Base-by-base conservation (phyloP, 1,284 basidiomycete genomes). In the Ceratobasidium sp. region DNA sequence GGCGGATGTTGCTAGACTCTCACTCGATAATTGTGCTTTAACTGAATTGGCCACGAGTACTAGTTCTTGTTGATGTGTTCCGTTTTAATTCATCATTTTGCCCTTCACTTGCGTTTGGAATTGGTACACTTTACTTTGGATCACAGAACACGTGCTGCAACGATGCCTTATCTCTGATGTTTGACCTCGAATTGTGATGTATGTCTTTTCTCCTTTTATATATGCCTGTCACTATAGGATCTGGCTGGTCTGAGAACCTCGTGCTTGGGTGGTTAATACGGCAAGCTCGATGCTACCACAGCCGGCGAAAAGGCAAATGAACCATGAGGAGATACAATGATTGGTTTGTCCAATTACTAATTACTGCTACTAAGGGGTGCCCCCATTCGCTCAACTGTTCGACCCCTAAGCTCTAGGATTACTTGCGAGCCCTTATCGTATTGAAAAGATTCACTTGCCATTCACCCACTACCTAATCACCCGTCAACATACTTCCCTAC, bases 1-100 rank as follows among this genome's bases (percentile, higher is more conserved):
- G 87, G 89, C 64, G 88, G 91, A 64, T 94, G 93, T 84, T 95
- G 92, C 86, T 89, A 82, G 83, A 78, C 75, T 75, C 21, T n/a
- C 47, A 23, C 32, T 44, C 30, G 43, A 28, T 23, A 26, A 55
- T 44, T 32, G 14, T 21, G 30, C 26, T 26, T 66, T 26, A 49
- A 38, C 46, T 30, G 28, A 59, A 43, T 30, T 66, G 38, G 41
- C 41, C 38, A 41, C 55, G 52, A 69, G 52, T 57, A 43, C 8
- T 69, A 52, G 52, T 69, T 57, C 43, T 38, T 69, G 64, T 69
- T 43, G 50, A 69, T 69, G 64, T 66, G 63, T 66, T 30, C 64
- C 21, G 16, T 52, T 57, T 69, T 69, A 69, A 69, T 69, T 69
- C 64, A 69, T 69, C 32, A 13, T 32, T 69, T 30, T 69, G 38